Evolutionary conservation across 441 rosid genomes (phyloP).

Genomic region (Mallotus repandus): DNA sequence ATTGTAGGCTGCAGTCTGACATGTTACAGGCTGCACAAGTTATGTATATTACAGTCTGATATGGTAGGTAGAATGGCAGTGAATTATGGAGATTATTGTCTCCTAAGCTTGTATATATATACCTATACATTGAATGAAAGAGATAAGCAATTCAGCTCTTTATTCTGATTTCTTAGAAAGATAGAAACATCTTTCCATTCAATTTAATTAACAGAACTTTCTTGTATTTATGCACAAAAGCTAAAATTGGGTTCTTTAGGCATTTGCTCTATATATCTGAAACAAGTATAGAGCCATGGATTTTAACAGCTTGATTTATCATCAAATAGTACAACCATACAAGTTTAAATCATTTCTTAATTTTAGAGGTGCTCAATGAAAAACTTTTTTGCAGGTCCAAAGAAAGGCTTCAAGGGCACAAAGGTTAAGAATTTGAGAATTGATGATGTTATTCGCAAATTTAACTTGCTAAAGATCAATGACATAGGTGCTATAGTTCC

Average conservation of each 20-base stretch:
- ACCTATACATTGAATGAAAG: too few species aligned
- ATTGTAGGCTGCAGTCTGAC: too few species aligned
- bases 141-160: too few species aligned
- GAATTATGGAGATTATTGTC: too few species aligned
- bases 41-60: too few species aligned
- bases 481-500: constrained; percentile 10
- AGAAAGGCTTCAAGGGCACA: neutral
- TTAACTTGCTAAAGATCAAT: neutral
- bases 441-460: neutral
- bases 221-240: neutral
- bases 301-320: neutral
- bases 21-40: too few species aligned
- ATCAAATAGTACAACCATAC: neutral
- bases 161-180: too few species aligned
- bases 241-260: neutral
- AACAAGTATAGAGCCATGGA: neutral
- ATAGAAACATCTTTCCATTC: too few species aligned
- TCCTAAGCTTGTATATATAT: too few species aligned
- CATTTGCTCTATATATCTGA: neutral
- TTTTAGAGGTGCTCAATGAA: neutral
- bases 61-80: too few species aligned
- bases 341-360: neutral
- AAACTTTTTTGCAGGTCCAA: neutral
- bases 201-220: too few species aligned
- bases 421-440: neutral